Evolutionary conservation across 257 asterid species (phyloP), one percentile per base, ranked within the genome.

Genomic region (Petrea volubilis): DNA sequence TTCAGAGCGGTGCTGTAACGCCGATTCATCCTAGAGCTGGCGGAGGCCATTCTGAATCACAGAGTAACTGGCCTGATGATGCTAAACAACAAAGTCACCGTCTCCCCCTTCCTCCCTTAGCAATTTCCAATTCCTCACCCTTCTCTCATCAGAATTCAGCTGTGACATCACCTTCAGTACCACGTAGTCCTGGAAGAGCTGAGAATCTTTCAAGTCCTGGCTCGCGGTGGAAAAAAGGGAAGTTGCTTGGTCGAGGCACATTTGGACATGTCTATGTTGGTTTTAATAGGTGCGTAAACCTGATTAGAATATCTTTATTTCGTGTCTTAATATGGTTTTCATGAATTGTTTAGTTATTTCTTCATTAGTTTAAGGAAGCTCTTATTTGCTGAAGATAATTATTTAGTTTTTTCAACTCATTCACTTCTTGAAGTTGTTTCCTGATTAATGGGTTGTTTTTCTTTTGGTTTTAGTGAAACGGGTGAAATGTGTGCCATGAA

Each of bases 401-500:
- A n/a, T n/a, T n/a, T 63, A 13, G 1, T 23, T 60, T 27, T 28
- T 68, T 58, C 44, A 31, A 38, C 41, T 33, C 74, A 24, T 58
- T 72, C 55, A 59, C 57, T 47, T 72, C 18, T 50, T 38, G 4
- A 25, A 68, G 23, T 72, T 51, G 23, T 60, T 70, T 50, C 33
- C 71, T 60, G 55, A 78, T 70, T 73, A 29, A 57, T 71, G 51
- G 60, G 20, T 70, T 65, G 12, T 71, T 34, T 71, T 44, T 24
- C n/a, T 68, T 25, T 64, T 81, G 76, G 28, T 74, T 73, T 66
- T 78, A 93, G 98, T 83, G 98, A 88, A 70, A 93, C 95, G 14
- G 98, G 98, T 15, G 96, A 93, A 81, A 93, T 90, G 97, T 93
- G 98, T 83, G 98, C 98, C 23, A 93, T 93, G 98, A 93, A 93